These are phyloP conservation scores for Arctium minus DNA, from an alignment of 129 eudicot species.

Conservation along the genomic window DNA sequence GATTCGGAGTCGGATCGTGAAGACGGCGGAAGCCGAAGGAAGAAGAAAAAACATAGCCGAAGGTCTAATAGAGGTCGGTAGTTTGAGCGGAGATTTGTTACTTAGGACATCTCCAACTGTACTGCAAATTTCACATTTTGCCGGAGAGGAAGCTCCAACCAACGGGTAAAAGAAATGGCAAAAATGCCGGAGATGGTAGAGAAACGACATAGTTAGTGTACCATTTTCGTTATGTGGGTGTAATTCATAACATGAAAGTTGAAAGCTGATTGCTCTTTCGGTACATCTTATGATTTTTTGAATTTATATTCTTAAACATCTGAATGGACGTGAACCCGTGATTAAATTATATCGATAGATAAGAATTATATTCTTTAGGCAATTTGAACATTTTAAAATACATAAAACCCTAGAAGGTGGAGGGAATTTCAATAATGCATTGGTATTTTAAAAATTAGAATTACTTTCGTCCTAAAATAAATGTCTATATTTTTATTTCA, in stretches of 20 bases:
- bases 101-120: not conserved
- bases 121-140: not conserved
- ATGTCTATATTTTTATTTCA: no score
- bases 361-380: no score
- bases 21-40: constrained; percentile 44
- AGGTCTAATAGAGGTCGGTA: constrained; percentile 35
- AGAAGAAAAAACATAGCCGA: constrained; percentile 58
- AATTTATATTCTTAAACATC: not conserved
- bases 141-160: not conserved
- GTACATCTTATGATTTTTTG: no score
- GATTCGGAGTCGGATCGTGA: constrained; percentile 70
- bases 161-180: not conserved
- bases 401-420: no score
- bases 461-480: no score
- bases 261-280: not conserved
- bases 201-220: not conserved
- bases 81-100: not conserved
- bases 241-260: not conserved
- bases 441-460: no score
- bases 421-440: no score
- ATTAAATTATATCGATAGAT: not conserved
- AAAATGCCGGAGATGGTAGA: not conserved
- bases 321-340: not conserved
- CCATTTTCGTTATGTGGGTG: not conserved
- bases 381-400: no score